A percentile compares a stretch with the other conserved stretches of the same genome.
These are phyloP conservation scores for Wallacemonas collosoma DNA, from an alignment of 208 protist species.

Conservation along the genomic window DNA sequence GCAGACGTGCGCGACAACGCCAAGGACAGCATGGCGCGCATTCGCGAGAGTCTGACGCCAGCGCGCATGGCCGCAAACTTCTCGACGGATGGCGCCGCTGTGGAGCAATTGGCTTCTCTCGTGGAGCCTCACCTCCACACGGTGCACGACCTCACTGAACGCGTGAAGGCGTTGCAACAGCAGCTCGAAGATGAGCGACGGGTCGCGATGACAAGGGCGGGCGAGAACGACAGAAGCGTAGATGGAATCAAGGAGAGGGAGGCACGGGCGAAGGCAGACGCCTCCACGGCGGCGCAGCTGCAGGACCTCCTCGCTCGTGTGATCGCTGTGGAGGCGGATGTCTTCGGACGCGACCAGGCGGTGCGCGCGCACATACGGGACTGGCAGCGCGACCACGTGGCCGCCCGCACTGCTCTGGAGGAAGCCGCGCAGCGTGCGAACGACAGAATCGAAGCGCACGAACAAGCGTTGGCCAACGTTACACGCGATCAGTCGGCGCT, in stretches of 20 bases:
- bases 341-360: not conserved
- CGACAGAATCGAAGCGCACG: not conserved
- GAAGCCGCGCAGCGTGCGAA: not conserved
- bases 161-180: not conserved
- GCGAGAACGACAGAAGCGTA: not conserved
- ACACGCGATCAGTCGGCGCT: not conserved
- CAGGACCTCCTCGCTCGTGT: not conserved
- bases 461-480: not conserved
- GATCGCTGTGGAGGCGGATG: not conserved
- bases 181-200: not conserved
- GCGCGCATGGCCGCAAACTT: not conserved
- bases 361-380: not conserved
- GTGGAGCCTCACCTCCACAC: constrained; percentile 3
- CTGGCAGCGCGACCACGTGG: too few relatives aligned
- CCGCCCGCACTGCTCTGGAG: not conserved
- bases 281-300: not conserved
- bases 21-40: not conserved
- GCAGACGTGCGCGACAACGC: not conserved
- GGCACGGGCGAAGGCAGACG: not conserved
- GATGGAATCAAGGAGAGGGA: not conserved
- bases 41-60: constrained; percentile 7
- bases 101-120: not conserved
- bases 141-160: not conserved
- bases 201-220: not conserved
- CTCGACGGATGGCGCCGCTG: not conserved